A percentile compares a stretch with the other conserved stretches of the same genome.
Conservation (phyloP, 805 yeast genomes). For the Yamadazyma sp. region DNA sequence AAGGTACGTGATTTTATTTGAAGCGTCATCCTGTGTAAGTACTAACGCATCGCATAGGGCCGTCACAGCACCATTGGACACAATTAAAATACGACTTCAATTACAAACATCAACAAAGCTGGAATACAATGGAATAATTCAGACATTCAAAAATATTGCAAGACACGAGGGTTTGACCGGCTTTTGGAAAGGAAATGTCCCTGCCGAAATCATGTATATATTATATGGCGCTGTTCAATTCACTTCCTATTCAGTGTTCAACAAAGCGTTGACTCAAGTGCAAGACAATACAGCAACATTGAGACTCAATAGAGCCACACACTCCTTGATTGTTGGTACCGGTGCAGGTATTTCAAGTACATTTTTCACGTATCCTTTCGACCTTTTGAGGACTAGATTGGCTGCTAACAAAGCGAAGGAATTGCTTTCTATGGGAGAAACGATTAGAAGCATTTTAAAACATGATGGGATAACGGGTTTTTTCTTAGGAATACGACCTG, state of each 20-base stretch:
- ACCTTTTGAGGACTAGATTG: constrained; percentile 80
- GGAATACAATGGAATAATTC: constrained; percentile 26
- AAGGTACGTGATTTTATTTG: constrained; percentile 36
- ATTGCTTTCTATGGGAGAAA: constrained; percentile 38
- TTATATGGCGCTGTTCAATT: constrained; percentile 86
- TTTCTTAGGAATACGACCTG: constrained; percentile 50
- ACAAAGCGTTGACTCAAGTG: constrained; percentile 37
- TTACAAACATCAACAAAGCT: constrained; percentile 36
- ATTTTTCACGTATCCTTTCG: constrained; percentile 79
- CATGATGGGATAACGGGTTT: constrained; percentile 45
- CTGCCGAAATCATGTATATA: constrained; percentile 85
- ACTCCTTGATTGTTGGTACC: constrained; percentile 64
- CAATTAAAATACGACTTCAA: constrained; percentile 74
- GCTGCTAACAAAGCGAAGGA: constrained; percentile 56
- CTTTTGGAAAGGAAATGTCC: constrained; percentile 95
- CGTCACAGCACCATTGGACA: constrained; percentile 75
- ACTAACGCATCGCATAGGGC: constrained; percentile 36
- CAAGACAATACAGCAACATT: constrained; percentile 20
- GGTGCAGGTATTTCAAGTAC: constrained; percentile 79
- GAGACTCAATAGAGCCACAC: constrained; percentile 36
- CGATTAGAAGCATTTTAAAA: constrained; percentile 25
- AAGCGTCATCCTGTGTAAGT: too few species aligned
- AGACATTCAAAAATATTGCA: constrained; percentile 44
- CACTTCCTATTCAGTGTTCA: constrained; percentile 61
- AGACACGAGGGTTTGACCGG: constrained; percentile 69